phyloP scores from a whole-genome alignment of 805 yeast species.

The Hanseniaspora pseudoguilliermondii region DNA sequence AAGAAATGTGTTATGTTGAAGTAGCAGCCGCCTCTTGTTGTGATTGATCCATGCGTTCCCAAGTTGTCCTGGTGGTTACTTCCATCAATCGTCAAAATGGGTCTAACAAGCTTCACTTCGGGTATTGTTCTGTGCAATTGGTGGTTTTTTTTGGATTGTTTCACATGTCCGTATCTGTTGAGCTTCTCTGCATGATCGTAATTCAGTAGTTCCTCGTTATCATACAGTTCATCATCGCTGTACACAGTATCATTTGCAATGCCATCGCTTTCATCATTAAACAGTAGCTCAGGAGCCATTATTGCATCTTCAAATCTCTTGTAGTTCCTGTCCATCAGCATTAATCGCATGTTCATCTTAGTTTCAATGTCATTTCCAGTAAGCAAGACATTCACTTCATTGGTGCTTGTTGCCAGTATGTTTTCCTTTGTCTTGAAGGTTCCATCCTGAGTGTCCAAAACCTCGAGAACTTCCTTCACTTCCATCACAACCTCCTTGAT shows the following conservation, averaged over 20 bases:
- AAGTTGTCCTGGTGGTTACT: constrained; percentile 14
- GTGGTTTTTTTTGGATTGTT: neutral
- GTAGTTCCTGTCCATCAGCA: constrained; percentile 22
- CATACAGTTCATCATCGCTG: neutral
- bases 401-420: constrained; percentile 28
- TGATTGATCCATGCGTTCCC: constrained; percentile 34
- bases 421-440: constrained; percentile 36
- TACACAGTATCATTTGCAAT: neutral
- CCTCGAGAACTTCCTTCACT: constrained; percentile 41
- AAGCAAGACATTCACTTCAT: constrained; percentile 23
- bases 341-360: constrained; percentile 20
- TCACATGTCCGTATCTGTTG: neutral
- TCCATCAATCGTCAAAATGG: constrained; percentile 13
- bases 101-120: constrained; percentile 10
- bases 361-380: constrained; percentile 23
- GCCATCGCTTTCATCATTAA: constrained; percentile 16
- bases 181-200: neutral
- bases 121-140: neutral
- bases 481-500: constrained; percentile 37
- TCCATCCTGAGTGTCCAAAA: constrained; percentile 27
- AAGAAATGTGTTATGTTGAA: constrained; percentile 39
- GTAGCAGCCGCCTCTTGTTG: constrained; percentile 39
- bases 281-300: constrained; percentile 23
- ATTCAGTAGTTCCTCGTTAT: constrained; percentile 17
- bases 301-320: constrained; percentile 25